Percentiles rank a stretch among this genome's conserved stretches.
Conservation (phyloP, 2,329 filamentous ascomycete species). For the Cryphonectria nitschkei region DNA sequence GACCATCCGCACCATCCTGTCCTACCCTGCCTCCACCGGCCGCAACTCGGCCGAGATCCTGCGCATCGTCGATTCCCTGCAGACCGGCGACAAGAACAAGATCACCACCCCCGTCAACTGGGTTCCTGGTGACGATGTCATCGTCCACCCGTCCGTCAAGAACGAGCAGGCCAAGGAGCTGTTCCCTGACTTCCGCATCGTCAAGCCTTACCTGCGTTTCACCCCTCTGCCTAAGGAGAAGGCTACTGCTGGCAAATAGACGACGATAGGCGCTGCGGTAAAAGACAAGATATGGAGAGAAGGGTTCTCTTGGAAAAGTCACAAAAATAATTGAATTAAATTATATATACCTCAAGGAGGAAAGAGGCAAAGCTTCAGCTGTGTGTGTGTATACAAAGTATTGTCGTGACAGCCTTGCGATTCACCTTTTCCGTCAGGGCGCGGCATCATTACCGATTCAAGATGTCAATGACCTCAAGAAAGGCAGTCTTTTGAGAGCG, state of each 20-base stretch:
- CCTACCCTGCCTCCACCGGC: conserved; percentile 90
- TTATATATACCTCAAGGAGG: background rate
- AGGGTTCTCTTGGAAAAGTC: background rate
- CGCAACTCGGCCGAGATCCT: conserved; percentile 81
- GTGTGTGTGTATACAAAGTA: background rate
- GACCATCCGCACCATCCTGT: conserved; percentile 89
- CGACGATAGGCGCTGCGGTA: too few species aligned
- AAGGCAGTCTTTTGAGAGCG: background rate
- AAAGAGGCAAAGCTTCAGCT: background rate
- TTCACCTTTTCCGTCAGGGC: background rate
- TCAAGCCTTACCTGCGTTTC: conserved; percentile 76
- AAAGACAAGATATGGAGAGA: background rate
- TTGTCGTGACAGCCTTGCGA: background rate
- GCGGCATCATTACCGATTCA: background rate
- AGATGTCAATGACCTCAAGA: background rate
- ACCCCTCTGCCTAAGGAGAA: conserved; percentile 66
- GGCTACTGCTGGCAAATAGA: conserved; percentile 40
- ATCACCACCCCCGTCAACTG: conserved; percentile 91
- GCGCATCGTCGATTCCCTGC: conserved; percentile 77
- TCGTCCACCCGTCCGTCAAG: conserved; percentile 81
- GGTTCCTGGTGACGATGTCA: conserved; percentile 86
- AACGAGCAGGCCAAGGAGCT: conserved; percentile 86
- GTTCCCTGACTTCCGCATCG: conserved; percentile 75
- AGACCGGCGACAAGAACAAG: conserved; percentile 85
- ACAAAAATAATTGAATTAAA: background rate